Percentiles rank a stretch among this genome's conserved stretches.
These are phyloP conservation scores for Suhomyces panamericanus DNA, from an alignment of 1,139 yeast species.

Conservation along the genomic window DNA sequence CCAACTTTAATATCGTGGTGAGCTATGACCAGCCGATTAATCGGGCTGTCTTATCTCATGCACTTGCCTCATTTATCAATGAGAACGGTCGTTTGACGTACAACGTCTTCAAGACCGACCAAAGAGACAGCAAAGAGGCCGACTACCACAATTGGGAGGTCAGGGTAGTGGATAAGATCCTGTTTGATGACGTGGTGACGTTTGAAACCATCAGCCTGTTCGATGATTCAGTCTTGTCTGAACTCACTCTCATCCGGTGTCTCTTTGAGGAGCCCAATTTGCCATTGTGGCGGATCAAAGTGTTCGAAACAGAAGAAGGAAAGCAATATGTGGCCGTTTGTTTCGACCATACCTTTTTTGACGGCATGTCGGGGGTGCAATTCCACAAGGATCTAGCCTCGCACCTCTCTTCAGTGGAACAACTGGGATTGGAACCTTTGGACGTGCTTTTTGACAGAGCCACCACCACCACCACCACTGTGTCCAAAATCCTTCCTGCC, in stretches of 20 bases:
- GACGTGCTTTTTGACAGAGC: constrained; percentile 3
- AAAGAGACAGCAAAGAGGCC: constrained; percentile 13
- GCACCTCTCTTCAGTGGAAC: constrained; percentile 10
- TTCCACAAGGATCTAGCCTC: constrained; percentile 16
- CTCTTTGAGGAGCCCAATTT: constrained; percentile 15
- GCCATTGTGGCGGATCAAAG: constrained; percentile 34
- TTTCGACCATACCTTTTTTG: constrained; percentile 17
- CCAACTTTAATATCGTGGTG: constrained; percentile 32
- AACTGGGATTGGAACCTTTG: background rate
- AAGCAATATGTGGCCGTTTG: constrained; percentile 12
- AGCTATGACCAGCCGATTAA: constrained; percentile 23
- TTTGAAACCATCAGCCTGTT: constrained; percentile 18
- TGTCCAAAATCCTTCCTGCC: background rate
- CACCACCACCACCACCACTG: background rate
- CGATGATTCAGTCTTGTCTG: constrained; percentile 17
- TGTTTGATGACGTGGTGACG: constrained; percentile 29
- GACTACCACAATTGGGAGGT: constrained; percentile 21
- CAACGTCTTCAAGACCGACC: constrained; percentile 20
- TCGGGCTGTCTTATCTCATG: constrained; percentile 24
- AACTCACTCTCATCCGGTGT: constrained; percentile 20
- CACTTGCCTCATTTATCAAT: constrained; percentile 23
- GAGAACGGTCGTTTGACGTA: constrained; percentile 25
- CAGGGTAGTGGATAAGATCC: constrained; percentile 21
- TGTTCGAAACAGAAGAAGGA: constrained; percentile 12
- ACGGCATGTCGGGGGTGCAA: constrained; percentile 17